Conservation (phyloP, 768 basidiomycete genomes). For the Leucosporidium scottii region DNA sequence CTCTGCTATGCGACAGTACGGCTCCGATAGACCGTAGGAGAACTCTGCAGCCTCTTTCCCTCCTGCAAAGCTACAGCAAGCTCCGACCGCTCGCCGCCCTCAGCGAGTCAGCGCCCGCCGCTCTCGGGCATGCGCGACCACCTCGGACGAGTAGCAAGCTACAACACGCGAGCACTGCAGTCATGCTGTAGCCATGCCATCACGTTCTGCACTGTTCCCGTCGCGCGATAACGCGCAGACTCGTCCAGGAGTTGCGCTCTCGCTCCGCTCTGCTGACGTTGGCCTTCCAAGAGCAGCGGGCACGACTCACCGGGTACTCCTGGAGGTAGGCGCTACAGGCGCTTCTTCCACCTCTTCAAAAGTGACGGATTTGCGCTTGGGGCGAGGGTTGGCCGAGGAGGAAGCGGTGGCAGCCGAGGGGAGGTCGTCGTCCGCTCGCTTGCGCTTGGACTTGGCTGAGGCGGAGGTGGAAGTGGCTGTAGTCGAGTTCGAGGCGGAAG, state of each 20-base stretch:
- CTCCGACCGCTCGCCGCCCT: not conserved
- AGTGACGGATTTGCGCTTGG: slow-evolving; percentile 4
- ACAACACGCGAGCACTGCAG: no score
- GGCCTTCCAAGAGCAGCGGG: not conserved
- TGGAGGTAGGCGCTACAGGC: not conserved
- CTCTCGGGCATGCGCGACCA: no score
- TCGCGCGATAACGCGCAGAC: not conserved
- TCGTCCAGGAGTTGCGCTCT: not conserved
- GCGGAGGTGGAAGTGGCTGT: not conserved
- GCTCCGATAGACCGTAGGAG: not conserved
- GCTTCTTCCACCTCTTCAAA: not conserved
- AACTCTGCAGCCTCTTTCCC: no score
- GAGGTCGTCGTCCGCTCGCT: not conserved
- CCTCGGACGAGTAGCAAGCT: no score
- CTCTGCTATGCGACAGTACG: not conserved
- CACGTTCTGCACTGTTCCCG: not conserved
- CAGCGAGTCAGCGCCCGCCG: not conserved
- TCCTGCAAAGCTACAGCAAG: not conserved
- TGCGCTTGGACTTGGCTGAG: not conserved
- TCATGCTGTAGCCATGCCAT: not conserved
- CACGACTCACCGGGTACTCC: not conserved
- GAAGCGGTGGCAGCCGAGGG: not conserved
- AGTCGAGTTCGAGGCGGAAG: not conserved
- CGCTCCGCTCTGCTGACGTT: not conserved
- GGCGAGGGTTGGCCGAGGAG: not conserved